phyloP scores from a whole-genome alignment of 2,329 filamentous ascomycete species.

The Stachybotrys echinatus region DNA sequence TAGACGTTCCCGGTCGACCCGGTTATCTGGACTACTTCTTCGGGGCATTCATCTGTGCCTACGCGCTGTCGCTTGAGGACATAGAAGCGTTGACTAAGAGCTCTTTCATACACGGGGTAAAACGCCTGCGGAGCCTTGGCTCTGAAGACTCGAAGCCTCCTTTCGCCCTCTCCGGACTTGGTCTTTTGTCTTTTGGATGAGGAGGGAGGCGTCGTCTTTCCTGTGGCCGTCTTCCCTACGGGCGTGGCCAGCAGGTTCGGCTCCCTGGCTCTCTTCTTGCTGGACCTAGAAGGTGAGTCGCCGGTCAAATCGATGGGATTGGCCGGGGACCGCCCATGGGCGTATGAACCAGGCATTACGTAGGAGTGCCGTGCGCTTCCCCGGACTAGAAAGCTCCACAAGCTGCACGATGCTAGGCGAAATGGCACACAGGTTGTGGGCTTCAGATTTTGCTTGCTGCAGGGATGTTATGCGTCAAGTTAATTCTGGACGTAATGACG shows the following conservation, averaged over 20 bases:
- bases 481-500: too few species aligned
- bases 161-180: slow-evolving; percentile 20
- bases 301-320: slow-evolving; percentile 5
- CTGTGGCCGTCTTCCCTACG: too few species aligned
- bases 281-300: slow-evolving; percentile 2
- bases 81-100: slow-evolving; percentile 39
- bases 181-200: slow-evolving; percentile 5
- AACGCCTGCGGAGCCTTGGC: slow-evolving; percentile 27
- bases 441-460: too few species aligned
- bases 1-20: slow-evolving; percentile 65
- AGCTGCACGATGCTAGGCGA: too few species aligned
- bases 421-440: too few species aligned
- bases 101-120: slow-evolving; percentile 29
- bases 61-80: slow-evolving; percentile 34
- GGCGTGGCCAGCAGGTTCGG: background rate
- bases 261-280: slow-evolving; percentile 11
- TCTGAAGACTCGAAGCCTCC: slow-evolving; percentile 28
- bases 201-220: too few species aligned
- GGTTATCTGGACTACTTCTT: slow-evolving; percentile 53
- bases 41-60: slow-evolving; percentile 30
- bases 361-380: too few species aligned
- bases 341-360: background rate
- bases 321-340: slow-evolving; percentile 4
- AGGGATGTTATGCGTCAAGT: too few species aligned
- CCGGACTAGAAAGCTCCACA: too few species aligned